Base-by-base conservation (phyloP, 176 grass and related monocot species). In the Aegilops speltoides region DNA sequence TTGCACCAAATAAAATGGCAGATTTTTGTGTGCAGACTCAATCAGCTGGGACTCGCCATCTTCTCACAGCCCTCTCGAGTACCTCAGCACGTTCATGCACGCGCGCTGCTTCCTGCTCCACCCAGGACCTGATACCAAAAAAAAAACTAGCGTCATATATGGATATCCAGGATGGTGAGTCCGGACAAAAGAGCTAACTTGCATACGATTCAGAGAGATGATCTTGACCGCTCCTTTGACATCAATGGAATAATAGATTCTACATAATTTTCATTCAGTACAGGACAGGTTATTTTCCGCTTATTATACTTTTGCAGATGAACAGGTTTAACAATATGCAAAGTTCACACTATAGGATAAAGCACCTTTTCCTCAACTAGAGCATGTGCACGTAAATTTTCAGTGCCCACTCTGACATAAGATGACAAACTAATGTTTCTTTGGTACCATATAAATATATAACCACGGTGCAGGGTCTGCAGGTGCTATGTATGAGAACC, bases 11-110 rank as follows among this genome's bases (percentile, higher is more conserved):
- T 83, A 34, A 61, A 64, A 80, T 20, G 37, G 5, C 40, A 48
- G 56, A 9, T 19, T 31, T 19, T 31, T 56, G 68, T 45, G 41
- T 91, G 29, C 46, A 2, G 26, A n/a, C 9, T 85, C 68, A 84
- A 26, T 91, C 89, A 24, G 67, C 70, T 34, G 77, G 52, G 14
- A 91, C 38, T 70, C 84, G 86, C 90, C 93, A 95, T 87, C 93
- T 92, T 79, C 79, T 80, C 77, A 90, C 71, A 69, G 93, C 93
- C 64, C 79, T 85, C 86, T 85, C 45, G 0, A 95, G 86, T 60
- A 78, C 69, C 48, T 89, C 74, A 12, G 89, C 84, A 77, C 77
- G 76, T 71, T 85, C 81, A 59, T 81, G 91, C 22, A 85, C 64
- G 0, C 61, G 67, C 6, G 83, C 59, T 31, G 89, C 91, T 85